A percentile compares a stretch with the other conserved stretches of the same genome.
These are phyloP conservation scores for Trametes coccinea DNA, from an alignment of 768 basidiomycete species.

Conservation along the genomic window DNA sequence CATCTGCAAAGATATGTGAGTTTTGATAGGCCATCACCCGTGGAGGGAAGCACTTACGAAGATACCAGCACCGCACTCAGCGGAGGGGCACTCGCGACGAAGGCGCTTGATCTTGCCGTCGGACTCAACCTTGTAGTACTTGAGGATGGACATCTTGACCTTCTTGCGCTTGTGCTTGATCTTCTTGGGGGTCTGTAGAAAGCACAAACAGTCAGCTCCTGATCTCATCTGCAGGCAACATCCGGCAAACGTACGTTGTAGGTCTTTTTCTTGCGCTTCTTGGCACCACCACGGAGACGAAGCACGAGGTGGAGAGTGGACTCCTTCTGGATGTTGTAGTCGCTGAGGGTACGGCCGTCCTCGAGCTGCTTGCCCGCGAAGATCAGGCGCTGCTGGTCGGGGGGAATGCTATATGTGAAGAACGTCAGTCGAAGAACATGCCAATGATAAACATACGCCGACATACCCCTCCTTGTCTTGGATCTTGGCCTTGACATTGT, in stretches of 20 bases:
- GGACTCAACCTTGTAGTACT: conserved; percentile 99
- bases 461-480: conserved; percentile 95
- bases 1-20: conserved; percentile 59
- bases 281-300: conserved; percentile 97
- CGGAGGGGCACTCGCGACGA: conserved; percentile 88
- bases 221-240: background rate
- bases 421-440: background rate
- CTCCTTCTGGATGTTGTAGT: conserved; percentile 99
- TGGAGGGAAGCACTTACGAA: conserved; percentile 54
- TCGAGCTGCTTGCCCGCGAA: conserved; percentile 99
- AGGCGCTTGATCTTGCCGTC: conserved; percentile 99
- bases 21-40: background rate
- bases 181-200: conserved; percentile 88
- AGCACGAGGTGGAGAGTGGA: conserved; percentile 97
- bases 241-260: conserved; percentile 71
- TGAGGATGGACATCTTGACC: conserved; percentile 99
- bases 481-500: conserved; percentile 97
- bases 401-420: conserved; percentile 62
- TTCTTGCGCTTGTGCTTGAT: conserved; percentile 99
- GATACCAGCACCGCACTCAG: conserved; percentile 83
- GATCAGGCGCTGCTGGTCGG: conserved; percentile 96
- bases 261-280: conserved; percentile 99
- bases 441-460: background rate
- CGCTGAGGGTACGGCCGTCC: conserved; percentile 93
- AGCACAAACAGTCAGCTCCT: background rate